These are phyloP conservation scores for Solanum ahanhuiri DNA, from an alignment of 257 asterid genomes.

Conservation along the genomic window DNA sequence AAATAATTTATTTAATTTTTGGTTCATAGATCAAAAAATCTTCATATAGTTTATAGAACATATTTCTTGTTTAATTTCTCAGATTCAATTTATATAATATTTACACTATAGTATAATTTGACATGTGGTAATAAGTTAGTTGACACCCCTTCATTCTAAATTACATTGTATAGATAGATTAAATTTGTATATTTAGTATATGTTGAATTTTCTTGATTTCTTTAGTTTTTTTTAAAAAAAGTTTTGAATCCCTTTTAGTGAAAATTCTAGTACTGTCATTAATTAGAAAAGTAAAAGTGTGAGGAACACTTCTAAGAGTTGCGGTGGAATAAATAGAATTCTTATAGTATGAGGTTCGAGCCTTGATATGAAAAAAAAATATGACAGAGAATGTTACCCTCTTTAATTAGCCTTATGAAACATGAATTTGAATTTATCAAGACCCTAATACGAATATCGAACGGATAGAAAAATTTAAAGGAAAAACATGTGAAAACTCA, in stretches of 20 bases:
- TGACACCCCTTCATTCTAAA: not conserved
- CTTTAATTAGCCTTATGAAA: not conserved
- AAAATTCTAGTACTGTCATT: not conserved
- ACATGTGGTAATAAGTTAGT: not conserved
- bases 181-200: not conserved
- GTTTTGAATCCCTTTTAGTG: not conserved
- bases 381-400: not conserved
- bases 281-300: not conserved
- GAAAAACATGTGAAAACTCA: not conserved
- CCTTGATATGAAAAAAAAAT: not conserved
- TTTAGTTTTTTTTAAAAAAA: not conserved
- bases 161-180: not conserved
- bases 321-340: not conserved
- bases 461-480: not conserved
- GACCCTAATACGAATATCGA: not conserved
- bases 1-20: conserved; percentile 25
- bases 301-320: not conserved
- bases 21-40: conserved; percentile 9
- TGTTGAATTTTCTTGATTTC: not conserved
- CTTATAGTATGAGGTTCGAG: not conserved
- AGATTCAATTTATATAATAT: not conserved
- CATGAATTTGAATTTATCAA: fast-evolving
- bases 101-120: not conserved
- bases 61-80: not conserved
- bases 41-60: not conserved